Evolutionary conservation across 2,329 filamentous ascomycete genomes (phyloP).

Genomic region (Elsinoe perseae): DNA sequence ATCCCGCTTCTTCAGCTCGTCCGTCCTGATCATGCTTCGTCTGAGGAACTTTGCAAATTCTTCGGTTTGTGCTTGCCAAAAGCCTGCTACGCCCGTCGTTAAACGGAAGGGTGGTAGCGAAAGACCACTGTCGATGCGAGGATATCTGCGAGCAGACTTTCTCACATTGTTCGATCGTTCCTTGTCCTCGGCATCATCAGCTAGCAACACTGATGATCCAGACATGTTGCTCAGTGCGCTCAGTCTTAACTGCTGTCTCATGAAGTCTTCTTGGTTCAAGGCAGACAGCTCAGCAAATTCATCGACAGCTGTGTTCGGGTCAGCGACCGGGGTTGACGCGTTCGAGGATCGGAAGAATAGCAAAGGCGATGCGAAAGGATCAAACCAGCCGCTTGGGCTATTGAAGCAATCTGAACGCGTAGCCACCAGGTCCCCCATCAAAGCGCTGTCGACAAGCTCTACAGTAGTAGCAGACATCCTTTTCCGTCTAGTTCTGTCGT

Average conservation of each 20-base stretch:
- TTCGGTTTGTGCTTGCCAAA: constrained; percentile 34
- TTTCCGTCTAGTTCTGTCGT: background rate
- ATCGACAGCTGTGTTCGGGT: constrained; percentile 23
- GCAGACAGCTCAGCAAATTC: constrained; percentile 26
- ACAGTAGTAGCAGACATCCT: constrained; percentile 6
- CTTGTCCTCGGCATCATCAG: background rate
- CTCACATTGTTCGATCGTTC: constrained; percentile 17
- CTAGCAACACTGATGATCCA: background rate
- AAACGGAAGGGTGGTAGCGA: constrained; percentile 37
- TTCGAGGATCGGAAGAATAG: constrained; percentile 44
- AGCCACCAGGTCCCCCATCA: constrained; percentile 24
- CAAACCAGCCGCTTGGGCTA: constrained; percentile 38
- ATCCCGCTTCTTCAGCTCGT: constrained; percentile 15
- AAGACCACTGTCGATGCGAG: constrained; percentile 34
- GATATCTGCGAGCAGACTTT: constrained; percentile 35
- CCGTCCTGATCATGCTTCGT: constrained; percentile 28
- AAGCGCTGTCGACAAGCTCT: background rate
- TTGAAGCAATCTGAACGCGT: constrained; percentile 36
- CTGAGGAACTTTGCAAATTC: constrained; percentile 36
- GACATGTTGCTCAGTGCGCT: constrained; percentile 19
- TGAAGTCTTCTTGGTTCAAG: constrained; percentile 26
- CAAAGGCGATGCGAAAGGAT: constrained; percentile 44
- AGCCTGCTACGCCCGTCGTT: constrained; percentile 32
- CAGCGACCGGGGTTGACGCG: constrained; percentile 22
- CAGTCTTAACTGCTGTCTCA: constrained; percentile 22